phyloP scores from a whole-genome alignment of 257 asterid species.

The Solanum lignicaule region DNA sequence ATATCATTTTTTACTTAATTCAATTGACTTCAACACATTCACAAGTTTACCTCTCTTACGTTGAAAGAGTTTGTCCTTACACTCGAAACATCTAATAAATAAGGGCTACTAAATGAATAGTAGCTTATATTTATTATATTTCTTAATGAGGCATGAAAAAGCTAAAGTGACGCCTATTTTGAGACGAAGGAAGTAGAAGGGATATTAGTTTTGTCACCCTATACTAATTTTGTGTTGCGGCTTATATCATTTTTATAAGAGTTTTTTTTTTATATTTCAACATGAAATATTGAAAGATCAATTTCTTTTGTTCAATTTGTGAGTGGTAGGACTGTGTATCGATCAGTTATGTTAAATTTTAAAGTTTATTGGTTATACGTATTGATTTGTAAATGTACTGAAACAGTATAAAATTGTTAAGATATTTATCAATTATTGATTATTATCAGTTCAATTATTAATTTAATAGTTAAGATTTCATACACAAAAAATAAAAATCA shows the following conservation, averaged over 20 bases:
- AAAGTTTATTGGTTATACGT: too few species aligned
- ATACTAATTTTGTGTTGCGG: too few species aligned
- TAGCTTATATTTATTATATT: neutral
- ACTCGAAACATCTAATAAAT: neutral
- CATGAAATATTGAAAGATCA: neutral
- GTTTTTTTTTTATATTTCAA: too few species aligned
- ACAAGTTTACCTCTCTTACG: neutral
- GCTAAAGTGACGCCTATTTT: neutral
- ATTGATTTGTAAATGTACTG: too few species aligned
- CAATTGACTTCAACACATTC: neutral
- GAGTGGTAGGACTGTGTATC: neutral
- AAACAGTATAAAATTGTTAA: too few species aligned
- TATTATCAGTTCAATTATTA: neutral
- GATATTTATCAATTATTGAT: too few species aligned
- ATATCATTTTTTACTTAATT: neutral
- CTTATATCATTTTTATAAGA: too few species aligned
- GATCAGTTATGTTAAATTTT: too few species aligned
- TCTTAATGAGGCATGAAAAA: neutral
- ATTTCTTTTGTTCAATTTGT: neutral
- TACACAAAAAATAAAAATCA: neutral
- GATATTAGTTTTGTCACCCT: too few species aligned
- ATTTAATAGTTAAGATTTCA: neutral
- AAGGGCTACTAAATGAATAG: neutral
- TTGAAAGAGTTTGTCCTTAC: neutral
- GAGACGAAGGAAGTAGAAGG: too few species aligned